A percentile compares a stretch with the other conserved stretches of the same genome.
Conservation (phyloP, 257 asterid species). For the Primulina huaijiensis region DNA sequence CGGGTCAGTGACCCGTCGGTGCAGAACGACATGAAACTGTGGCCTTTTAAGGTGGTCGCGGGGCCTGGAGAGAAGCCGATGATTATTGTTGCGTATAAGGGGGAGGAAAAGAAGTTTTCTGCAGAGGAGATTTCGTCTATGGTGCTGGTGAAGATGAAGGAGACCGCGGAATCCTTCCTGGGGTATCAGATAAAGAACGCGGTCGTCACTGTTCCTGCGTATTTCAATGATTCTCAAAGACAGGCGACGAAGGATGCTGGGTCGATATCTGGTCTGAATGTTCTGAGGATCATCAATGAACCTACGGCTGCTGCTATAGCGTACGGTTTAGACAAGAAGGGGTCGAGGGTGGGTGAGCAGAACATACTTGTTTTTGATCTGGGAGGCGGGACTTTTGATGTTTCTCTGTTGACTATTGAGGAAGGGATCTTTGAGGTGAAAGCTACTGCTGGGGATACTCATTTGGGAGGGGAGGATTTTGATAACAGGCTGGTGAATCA, state of each 20-base stretch:
- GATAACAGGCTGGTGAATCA: constrained; percentile 57
- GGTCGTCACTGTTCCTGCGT: constrained; percentile 54
- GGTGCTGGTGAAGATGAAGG: constrained; percentile 49
- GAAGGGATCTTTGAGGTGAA: constrained; percentile 62
- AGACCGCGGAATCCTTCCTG: constrained; percentile 45
- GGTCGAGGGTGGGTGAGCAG: constrained; percentile 38
- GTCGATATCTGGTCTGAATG: constrained; percentile 44
- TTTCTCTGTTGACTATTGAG: constrained; percentile 50
- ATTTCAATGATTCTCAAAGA: constrained; percentile 57
- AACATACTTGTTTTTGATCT: constrained; percentile 46
- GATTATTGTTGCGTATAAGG: constrained; percentile 43
- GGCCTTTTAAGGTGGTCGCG: constrained; percentile 56
- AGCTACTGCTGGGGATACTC: constrained; percentile 62
- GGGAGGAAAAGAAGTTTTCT: constrained; percentile 45
- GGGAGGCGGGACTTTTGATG: constrained; percentile 67
- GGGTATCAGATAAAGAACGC: constrained; percentile 46
- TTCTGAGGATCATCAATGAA: constrained; percentile 52
- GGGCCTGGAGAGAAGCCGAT: constrained; percentile 52
- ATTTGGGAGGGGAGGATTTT: constrained; percentile 64
- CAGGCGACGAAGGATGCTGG: constrained; percentile 67
- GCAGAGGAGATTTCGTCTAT: constrained; percentile 57
- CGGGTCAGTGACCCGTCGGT: constrained; percentile 53
- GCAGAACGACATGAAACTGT: constrained; percentile 46
- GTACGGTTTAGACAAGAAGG: constrained; percentile 53
- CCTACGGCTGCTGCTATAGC: constrained; percentile 69